These are phyloP conservation scores for Batrachochytrium dendrobatidis DNA, from an alignment of 371 early-diverging fungal genomes.

Conservation along the genomic window DNA sequence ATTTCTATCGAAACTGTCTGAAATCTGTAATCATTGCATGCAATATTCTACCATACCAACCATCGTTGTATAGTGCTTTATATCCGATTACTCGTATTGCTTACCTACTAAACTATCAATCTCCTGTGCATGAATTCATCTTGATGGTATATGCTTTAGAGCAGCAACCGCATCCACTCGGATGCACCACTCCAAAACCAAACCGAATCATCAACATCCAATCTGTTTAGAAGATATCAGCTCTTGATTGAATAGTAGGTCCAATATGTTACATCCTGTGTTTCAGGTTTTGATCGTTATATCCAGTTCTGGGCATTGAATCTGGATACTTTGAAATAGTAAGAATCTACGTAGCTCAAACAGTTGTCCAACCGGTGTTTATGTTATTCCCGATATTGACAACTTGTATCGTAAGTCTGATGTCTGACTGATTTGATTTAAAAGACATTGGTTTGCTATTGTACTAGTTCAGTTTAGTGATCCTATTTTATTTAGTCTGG, in stretches of 20 bases:
- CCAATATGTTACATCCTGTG: background rate
- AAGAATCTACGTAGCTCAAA: constrained; percentile 66
- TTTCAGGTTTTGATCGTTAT: background rate
- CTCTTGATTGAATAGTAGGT: constrained; percentile 37
- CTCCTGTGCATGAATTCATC: no score
- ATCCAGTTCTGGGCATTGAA: background rate
- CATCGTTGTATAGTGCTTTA: no score
- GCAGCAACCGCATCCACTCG: no score
- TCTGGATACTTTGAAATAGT: constrained; percentile 29
- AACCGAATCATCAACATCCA: no score
- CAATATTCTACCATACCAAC: no score
- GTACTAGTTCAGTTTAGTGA: background rate
- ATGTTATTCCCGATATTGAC: constrained; percentile 74
- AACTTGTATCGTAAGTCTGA: constrained; percentile 59
- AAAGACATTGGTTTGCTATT: background rate
- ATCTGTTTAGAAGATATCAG: constrained; percentile 18
- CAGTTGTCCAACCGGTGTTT: constrained; percentile 78
- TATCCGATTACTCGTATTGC: no score
- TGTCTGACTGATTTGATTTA: background rate
- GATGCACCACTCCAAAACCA: no score
- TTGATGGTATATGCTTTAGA: no score
- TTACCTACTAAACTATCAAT: no score
- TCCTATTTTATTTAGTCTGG: constrained; percentile 51
- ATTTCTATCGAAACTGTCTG: no score
- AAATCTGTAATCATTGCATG: no score